phyloP scores from a whole-genome alignment of 768 basidiomycete species.

The Collybia sordida region DNA sequence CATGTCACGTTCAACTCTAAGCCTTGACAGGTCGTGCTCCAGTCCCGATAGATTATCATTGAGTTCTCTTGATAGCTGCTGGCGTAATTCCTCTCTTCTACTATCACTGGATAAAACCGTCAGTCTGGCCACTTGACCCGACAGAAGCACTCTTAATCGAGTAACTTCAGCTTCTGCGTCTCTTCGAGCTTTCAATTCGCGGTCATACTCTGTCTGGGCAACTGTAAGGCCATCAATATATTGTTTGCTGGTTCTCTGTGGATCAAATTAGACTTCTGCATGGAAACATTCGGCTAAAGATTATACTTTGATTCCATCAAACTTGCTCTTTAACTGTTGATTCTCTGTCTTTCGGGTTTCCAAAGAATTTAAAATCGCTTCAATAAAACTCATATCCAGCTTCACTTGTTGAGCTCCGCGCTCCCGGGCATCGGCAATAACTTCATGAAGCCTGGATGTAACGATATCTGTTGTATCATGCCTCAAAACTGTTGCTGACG shows the following conservation, averaged over 20 bases:
- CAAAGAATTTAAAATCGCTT: constrained; percentile 64
- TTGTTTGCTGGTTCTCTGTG: constrained; percentile 85
- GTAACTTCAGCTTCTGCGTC: constrained; percentile 94
- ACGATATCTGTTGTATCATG: constrained; percentile 47
- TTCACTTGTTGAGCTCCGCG: constrained; percentile 60
- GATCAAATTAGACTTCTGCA: constrained; percentile 2
- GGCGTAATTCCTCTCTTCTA: constrained; percentile 74
- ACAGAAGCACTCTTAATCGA: constrained; percentile 77
- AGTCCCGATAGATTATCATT: constrained; percentile 72
- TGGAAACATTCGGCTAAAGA: constrained; percentile 6
- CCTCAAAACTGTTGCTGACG: constrained; percentile 19
- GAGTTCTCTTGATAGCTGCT: constrained; percentile 78
- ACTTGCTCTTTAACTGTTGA: constrained; percentile 64
- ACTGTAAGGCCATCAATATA: constrained; percentile 91
- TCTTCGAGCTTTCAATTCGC: constrained; percentile 81
- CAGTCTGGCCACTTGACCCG: constrained; percentile 86
- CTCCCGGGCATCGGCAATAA: constrained; percentile 56
- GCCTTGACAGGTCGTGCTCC: constrained; percentile 82
- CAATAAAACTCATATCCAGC: constrained; percentile 73
- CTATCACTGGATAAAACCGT: constrained; percentile 83
- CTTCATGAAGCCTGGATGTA: constrained; percentile 56
- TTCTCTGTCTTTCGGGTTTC: constrained; percentile 64
- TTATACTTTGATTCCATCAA: constrained; percentile 86
- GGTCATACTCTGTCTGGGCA: constrained; percentile 93
- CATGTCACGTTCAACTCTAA: constrained; percentile 90